These are phyloP conservation scores for Melampsora larici-populina DNA, from an alignment of 1,284 basidiomycete species.

Conservation along the genomic window DNA sequence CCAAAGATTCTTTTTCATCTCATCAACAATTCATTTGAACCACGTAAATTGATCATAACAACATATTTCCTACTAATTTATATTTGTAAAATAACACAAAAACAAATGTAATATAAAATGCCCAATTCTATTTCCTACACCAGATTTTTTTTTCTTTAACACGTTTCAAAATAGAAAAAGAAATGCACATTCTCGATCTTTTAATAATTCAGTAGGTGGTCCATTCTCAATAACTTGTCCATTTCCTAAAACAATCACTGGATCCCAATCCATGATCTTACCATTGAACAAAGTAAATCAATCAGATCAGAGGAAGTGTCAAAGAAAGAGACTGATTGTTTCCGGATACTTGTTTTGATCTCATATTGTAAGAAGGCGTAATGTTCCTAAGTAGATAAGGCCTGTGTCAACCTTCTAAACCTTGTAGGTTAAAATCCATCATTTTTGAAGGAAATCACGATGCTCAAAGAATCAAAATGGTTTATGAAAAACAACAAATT, in stretches of 20 bases:
- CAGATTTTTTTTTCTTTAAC: not conserved
- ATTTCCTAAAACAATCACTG: constrained; percentile 59
- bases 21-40: too few relatives aligned
- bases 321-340: not conserved
- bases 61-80: too few relatives aligned
- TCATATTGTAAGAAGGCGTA: too few relatives aligned
- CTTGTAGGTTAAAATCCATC: too few relatives aligned
- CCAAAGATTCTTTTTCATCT: too few relatives aligned
- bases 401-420: too few relatives aligned
- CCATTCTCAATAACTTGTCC: constrained; percentile 61
- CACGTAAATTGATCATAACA: too few relatives aligned
- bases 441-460: too few relatives aligned
- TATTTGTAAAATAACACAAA: not conserved
- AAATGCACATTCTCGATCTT: constrained; percentile 58
- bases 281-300: not conserved
- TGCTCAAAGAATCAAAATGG: too few relatives aligned
- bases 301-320: not conserved
- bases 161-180: constrained; percentile 44
- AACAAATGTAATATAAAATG: not conserved
- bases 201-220: constrained; percentile 63
- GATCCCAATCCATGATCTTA: constrained; percentile 59
- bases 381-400: too few relatives aligned
- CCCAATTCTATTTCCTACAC: not conserved
- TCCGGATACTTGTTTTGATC: too few relatives aligned
- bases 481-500: too few relatives aligned